Evolutionary conservation across 371 early-diverging fungal genomes (phyloP).

Genomic region (Rhizopus arrhizus): DNA sequence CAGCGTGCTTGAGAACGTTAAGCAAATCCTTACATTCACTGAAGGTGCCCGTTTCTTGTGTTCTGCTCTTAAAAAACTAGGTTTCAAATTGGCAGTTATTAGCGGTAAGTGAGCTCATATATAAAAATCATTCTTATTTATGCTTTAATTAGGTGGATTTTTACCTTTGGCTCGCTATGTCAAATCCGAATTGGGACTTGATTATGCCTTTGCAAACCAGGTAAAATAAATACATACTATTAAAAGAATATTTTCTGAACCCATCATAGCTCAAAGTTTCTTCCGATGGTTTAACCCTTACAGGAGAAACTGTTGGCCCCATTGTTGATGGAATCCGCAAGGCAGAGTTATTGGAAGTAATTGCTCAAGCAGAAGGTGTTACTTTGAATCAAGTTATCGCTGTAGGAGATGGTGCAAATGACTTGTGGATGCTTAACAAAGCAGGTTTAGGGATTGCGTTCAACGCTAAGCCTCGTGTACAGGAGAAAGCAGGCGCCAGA

Average conservation of each 20-base stretch:
- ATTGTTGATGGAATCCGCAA: conserved; percentile 92
- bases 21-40: conserved; percentile 77
- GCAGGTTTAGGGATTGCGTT: conserved; percentile 98
- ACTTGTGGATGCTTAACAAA: conserved; percentile 95
- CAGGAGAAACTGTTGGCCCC: conserved; percentile 85
- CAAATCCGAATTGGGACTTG: conserved; percentile 84
- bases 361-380: conserved; percentile 91
- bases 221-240: conserved; percentile 30
- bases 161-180: conserved; percentile 90
- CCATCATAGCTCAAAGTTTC: conserved; percentile 71
- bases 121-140: neutral
- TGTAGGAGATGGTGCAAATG: conserved; percentile 99
- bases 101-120: conserved; percentile 61
- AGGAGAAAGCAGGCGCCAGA: conserved; percentile 77
- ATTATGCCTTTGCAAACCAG: conserved; percentile 97
- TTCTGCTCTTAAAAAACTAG: conserved; percentile 84
- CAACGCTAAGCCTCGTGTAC: conserved; percentile 96
- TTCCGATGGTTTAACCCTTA: conserved; percentile 77
- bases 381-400: conserved; percentile 90
- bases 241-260: neutral
- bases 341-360: conserved; percentile 90
- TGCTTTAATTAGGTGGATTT: conserved; percentile 75
- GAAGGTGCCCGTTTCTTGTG: conserved; percentile 92
- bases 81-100: conserved; percentile 93
- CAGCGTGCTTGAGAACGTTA: conserved; percentile 76